Evolutionary conservation across 306 rosid species (phyloP).

Genomic region (Oxytropis ochrocephala): DNA sequence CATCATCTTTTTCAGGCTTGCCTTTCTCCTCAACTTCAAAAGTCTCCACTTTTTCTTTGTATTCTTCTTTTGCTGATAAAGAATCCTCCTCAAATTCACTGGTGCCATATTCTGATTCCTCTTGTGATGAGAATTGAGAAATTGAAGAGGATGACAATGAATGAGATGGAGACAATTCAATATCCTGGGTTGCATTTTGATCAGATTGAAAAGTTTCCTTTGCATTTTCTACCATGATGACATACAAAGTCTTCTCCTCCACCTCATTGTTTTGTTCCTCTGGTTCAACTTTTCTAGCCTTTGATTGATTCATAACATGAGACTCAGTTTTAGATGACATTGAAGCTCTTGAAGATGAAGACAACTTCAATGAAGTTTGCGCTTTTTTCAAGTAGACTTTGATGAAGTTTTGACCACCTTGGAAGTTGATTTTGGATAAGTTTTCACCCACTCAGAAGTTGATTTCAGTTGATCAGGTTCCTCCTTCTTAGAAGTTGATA

Average conservation of each 20-base stretch:
- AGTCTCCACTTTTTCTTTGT: slow-evolving; percentile 28
- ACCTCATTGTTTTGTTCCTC: slow-evolving; percentile 24
- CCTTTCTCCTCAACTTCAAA: slow-evolving; percentile 25
- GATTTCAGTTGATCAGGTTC: slow-evolving; percentile 21
- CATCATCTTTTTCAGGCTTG: slow-evolving; percentile 27
- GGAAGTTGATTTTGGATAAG: background rate
- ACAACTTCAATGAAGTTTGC: slow-evolving; percentile 28
- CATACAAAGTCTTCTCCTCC: slow-evolving; percentile 66
- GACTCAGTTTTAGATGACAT: slow-evolving; percentile 34
- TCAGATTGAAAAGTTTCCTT: slow-evolving; percentile 33
- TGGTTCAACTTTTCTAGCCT: slow-evolving; percentile 3
- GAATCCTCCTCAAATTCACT: slow-evolving; percentile 42
- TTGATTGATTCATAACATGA: slow-evolving; percentile 6
- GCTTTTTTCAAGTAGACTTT: slow-evolving; percentile 7
- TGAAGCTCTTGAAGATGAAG: slow-evolving; percentile 19
- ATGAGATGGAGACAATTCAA: slow-evolving; percentile 15
- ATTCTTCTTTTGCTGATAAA: slow-evolving; percentile 30
- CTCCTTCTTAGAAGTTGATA: background rate
- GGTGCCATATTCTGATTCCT: slow-evolving; percentile 36
- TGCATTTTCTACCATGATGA: slow-evolving; percentile 49
- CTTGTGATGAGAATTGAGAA: slow-evolving; percentile 21
- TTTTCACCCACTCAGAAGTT: background rate
- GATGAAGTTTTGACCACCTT: background rate
- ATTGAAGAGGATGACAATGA: slow-evolving; percentile 13
- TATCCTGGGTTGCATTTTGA: slow-evolving; percentile 33